phyloP scores from a whole-genome alignment of 495 filamentous ascomycete species.

The Aspergillus diversus region DNA sequence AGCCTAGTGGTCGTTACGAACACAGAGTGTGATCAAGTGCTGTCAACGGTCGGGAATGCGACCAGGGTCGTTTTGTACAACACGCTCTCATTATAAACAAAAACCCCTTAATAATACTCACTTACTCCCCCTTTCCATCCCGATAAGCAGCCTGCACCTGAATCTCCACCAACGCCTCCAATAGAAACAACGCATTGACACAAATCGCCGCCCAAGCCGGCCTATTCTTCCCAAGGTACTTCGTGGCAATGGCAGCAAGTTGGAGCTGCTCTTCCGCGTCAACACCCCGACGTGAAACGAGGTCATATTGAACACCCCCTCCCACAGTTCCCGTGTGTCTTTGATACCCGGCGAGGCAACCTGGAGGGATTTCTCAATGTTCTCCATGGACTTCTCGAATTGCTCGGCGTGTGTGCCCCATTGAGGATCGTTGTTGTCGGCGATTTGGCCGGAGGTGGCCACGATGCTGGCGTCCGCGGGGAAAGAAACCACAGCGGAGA shows the following conservation, averaged over 20 bases:
- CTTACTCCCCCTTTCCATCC: background rate
- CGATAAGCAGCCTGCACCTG: constrained; percentile 1
- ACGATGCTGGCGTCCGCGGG: background rate
- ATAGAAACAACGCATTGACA: background rate
- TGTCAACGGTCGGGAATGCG: background rate
- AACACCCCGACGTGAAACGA: background rate
- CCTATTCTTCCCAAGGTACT: background rate
- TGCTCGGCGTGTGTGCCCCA: constrained; percentile 1
- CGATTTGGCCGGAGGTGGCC: background rate
- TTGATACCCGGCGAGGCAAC: background rate
- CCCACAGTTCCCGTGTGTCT: background rate
- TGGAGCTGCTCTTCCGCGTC: background rate
- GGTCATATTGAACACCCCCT: constrained; percentile 1
- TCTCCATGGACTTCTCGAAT: constrained; percentile 1
- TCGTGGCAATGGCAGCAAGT: background rate
- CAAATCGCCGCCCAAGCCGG: background rate
- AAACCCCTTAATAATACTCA: background rate
- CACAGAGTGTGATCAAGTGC: background rate
- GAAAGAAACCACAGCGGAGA: background rate
- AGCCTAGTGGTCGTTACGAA: background rate
- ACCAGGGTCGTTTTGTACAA: background rate
- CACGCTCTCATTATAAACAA: background rate
- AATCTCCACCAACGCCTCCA: constrained; percentile 4
- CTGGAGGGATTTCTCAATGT: background rate
- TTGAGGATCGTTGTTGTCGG: background rate